phyloP scores from a whole-genome alignment of 768 basidiomycete genomes.

The Rhizopogon salebrosus region DNA sequence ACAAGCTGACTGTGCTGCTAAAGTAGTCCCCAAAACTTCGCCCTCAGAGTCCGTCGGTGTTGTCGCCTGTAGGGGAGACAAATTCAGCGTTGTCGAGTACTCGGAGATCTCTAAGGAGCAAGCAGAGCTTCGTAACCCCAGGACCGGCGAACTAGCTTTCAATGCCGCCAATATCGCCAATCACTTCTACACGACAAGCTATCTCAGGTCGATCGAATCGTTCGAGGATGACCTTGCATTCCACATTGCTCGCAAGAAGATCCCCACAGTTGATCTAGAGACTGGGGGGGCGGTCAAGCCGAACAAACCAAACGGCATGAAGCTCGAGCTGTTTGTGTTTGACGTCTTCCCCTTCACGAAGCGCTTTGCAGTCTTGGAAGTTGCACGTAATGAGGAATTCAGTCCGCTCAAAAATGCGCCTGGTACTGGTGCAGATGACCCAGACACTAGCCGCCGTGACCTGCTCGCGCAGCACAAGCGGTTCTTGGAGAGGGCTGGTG shows the following conservation, averaged over 20 bases:
- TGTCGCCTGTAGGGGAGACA: constrained; percentile 76
- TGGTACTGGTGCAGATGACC: constrained; percentile 84
- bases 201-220: constrained; percentile 68
- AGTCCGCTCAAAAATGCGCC: constrained; percentile 97
- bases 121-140: constrained; percentile 65
- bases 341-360: constrained; percentile 95
- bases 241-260: constrained; percentile 99
- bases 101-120: constrained; percentile 91
- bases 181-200: constrained; percentile 92
- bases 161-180: constrained; percentile 97
- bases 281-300: constrained; percentile 75
- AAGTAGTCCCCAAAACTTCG: constrained; percentile 87
- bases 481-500: constrained; percentile 80
- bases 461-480: constrained; percentile 82
- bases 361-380: constrained; percentile 83
- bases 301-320: constrained; percentile 93
- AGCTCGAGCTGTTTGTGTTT: constrained; percentile 97
- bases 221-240: constrained; percentile 90
- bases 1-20: constrained; percentile 87
- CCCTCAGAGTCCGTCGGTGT: constrained; percentile 95
- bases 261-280: constrained; percentile 70
- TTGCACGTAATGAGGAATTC: constrained; percentile 85
- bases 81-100: constrained; percentile 94
- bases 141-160: constrained; percentile 78
- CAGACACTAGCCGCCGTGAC: constrained; percentile 86